Percentiles rank a stretch among this genome's conserved stretches.
Evolutionary conservation across 805 yeast genomes (phyloP).

Genomic region (Candida peoriensis): DNA sequence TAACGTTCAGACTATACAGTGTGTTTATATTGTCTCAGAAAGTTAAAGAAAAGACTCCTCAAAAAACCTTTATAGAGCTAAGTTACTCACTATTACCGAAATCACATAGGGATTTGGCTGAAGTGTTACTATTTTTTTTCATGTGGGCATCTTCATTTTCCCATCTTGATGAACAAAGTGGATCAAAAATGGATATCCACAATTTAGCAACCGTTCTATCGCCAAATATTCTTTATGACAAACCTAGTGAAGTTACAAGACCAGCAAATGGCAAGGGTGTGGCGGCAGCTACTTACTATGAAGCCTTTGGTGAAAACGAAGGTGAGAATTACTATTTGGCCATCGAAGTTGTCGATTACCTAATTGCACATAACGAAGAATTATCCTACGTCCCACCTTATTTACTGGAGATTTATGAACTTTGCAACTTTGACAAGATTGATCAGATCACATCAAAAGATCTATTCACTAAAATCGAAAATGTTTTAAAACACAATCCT

Average conservation of each 20-base stretch:
- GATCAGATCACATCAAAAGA: constrained; percentile 32
- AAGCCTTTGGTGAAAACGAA: constrained; percentile 36
- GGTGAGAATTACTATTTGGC: constrained; percentile 81
- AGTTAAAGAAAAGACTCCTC: constrained; percentile 36
- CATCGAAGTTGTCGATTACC: constrained; percentile 80
- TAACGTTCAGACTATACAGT: constrained; percentile 71
- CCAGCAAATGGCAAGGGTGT: constrained; percentile 21
- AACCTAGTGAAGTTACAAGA: constrained; percentile 31
- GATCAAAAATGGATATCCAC: constrained; percentile 94
- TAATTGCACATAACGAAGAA: constrained; percentile 78
- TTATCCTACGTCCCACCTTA: constrained; percentile 70
- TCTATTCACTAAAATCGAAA: constrained; percentile 30
- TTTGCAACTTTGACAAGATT: constrained; percentile 18
- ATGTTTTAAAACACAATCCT: constrained; percentile 24
- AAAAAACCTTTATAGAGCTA: constrained; percentile 53
- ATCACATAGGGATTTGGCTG: constrained; percentile 77
- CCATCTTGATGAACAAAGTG: constrained; percentile 82
- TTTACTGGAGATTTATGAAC: constrained; percentile 27
- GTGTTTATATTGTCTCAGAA: constrained; percentile 73
- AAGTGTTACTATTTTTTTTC: constrained; percentile 78
- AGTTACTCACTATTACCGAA: constrained; percentile 77
- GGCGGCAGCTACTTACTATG: constrained; percentile 28
- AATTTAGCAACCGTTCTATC: constrained; percentile 93
- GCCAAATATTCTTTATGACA: constrained; percentile 77
- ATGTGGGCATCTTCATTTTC: constrained; percentile 97